Evolutionary conservation across 192 early-diverging fungal species (phyloP).

Genomic region (Piromyces finnis): DNA sequence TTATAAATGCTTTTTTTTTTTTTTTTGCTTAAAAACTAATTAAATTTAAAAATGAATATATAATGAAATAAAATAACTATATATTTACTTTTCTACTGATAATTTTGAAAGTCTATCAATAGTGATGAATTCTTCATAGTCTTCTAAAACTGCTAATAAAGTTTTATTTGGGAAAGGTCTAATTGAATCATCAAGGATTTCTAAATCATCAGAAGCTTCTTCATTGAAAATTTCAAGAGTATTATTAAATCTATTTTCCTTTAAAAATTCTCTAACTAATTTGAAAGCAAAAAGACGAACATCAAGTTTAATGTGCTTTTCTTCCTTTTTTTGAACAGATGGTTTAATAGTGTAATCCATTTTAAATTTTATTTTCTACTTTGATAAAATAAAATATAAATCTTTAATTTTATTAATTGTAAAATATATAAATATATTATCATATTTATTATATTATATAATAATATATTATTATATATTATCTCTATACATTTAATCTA

Average conservation of each 20-base stretch:
- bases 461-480: no score
- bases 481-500: no score
- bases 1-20: no score
- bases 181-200: conserved; percentile 10
- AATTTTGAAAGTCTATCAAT: background rate
- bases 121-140: conserved; percentile 6
- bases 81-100: background rate
- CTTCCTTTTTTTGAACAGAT: background rate
- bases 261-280: conserved; percentile 20
- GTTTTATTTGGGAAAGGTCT: conserved; percentile 13
- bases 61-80: no score
- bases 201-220: conserved; percentile 13
- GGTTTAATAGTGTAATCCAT: background rate
- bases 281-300: conserved; percentile 5
- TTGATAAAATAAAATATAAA: background rate
- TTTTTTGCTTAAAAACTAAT: no score
- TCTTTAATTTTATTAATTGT: background rate
- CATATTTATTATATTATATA: no score
- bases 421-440: no score
- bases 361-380: background rate
- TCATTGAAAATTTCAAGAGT: conserved; percentile 18
- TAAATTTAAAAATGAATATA: no score
- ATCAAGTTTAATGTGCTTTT: background rate
- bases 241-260: conserved; percentile 11
- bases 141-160: conserved; percentile 16